These are phyloP conservation scores for Tremella fuciformis DNA, from an alignment of 768 basidiomycete genomes.

Conservation along the genomic window DNA sequence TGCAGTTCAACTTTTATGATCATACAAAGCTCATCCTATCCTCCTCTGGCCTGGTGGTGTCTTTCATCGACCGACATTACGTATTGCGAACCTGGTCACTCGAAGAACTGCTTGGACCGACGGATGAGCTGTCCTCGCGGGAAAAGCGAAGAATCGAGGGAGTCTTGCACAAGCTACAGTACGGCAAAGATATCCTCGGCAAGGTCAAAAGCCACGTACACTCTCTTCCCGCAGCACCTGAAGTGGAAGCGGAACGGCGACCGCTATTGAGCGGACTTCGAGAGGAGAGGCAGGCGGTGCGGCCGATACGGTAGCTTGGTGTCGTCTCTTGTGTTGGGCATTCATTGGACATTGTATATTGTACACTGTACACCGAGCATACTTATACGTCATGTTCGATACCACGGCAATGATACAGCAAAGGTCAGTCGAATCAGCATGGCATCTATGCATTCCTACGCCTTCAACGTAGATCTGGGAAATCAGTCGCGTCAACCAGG, in stretches of 20 bases:
- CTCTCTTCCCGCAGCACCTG: too few relatives aligned
- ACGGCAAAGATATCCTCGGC: constrained; percentile 32
- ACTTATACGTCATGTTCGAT: too few relatives aligned
- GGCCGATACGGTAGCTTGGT: too few relatives aligned
- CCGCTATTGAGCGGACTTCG: not conserved
- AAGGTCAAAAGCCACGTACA: not conserved
- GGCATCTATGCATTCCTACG: too few relatives aligned
- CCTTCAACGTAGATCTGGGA: too few relatives aligned
- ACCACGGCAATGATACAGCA: too few relatives aligned
- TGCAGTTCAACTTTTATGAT: constrained; percentile 96
- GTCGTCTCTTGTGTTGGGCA: too few relatives aligned
- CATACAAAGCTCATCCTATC: constrained; percentile 92
- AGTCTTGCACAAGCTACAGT: constrained; percentile 39
- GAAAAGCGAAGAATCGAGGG: constrained; percentile 38
- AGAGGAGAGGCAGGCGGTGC: not conserved
- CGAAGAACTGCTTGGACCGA: constrained; percentile 61
- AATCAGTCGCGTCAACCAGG: too few relatives aligned
- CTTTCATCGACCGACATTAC: constrained; percentile 89
- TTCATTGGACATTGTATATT: too few relatives aligned
- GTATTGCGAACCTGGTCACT: constrained; percentile 70
- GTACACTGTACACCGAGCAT: too few relatives aligned
- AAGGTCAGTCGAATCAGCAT: too few relatives aligned
- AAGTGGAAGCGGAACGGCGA: too few relatives aligned
- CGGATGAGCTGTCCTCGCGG: constrained; percentile 22
- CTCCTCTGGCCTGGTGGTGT: constrained; percentile 70